These are phyloP conservation scores for Nymphaea thermarum DNA, from an alignment of 164 flowering plant genomes.

Conservation along the genomic window DNA sequence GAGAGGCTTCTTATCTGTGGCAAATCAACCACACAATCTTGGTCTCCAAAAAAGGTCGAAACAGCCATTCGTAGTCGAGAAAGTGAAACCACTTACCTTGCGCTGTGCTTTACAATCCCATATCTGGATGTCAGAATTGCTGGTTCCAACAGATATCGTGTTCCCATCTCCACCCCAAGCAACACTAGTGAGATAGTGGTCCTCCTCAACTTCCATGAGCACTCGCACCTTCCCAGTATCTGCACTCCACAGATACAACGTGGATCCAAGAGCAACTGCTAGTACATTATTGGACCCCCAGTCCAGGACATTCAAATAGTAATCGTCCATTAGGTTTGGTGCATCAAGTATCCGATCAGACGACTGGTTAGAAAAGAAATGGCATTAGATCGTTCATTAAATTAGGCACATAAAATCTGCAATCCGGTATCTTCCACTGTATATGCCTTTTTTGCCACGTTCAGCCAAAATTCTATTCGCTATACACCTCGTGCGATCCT, in stretches of 20 bases:
- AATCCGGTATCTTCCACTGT: not conserved
- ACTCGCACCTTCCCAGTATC: not conserved
- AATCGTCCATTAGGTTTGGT: slow-evolving; percentile 25
- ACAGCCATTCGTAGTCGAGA: not conserved
- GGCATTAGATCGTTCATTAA: not conserved
- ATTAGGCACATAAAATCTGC: not conserved
- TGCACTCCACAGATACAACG: slow-evolving; percentile 31
- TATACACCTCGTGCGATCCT: not conserved
- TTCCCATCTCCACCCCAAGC: slow-evolving; percentile 37
- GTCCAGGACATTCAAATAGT: slow-evolving; percentile 33
- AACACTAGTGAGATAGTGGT: slow-evolving; percentile 23
- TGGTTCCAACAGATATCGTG: slow-evolving; percentile 27
- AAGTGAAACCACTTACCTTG: slow-evolving; percentile 12
- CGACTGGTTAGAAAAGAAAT: slow-evolving; percentile 10
- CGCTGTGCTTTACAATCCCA: slow-evolving; percentile 36
- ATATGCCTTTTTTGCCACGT: not conserved
- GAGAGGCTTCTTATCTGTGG: slow-evolving; percentile 26
- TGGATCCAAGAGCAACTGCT: slow-evolving; percentile 33
- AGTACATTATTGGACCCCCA: slow-evolving; percentile 46
- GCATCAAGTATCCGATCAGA: slow-evolving; percentile 32
- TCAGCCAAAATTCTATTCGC: not conserved
- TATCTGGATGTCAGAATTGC: slow-evolving; percentile 24
- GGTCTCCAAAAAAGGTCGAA: not conserved
- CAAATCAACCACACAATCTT: not conserved
- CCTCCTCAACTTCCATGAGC: slow-evolving; percentile 11